Evolutionary conservation across 148 eudicot species (phyloP).

Genomic region (Chenopodium suecicum): DNA sequence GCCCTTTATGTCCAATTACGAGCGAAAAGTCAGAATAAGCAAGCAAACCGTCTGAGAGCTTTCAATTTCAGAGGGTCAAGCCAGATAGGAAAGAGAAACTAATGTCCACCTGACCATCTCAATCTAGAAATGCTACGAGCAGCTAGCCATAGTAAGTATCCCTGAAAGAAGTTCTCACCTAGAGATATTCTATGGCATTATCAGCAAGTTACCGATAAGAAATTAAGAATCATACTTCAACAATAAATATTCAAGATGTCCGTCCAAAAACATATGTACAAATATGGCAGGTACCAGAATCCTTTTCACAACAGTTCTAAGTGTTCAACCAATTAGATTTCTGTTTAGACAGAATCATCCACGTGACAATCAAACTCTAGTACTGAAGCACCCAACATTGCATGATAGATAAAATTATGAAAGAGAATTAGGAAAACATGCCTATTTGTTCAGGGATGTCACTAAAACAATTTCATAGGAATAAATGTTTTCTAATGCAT

Average conservation of each 20-base stretch:
- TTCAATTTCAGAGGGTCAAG: not conserved
- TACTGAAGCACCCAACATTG: no score
- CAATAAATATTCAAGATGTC: not conserved
- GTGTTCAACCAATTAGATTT: not conserved
- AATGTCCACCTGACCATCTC: not conserved
- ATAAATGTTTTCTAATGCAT: not conserved
- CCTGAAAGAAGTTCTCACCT: not conserved
- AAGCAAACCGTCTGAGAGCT: not conserved
- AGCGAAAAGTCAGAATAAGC: not conserved
- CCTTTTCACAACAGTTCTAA: not conserved
- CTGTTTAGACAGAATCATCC: not conserved
- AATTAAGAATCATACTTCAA: no score
- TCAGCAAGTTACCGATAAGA: not conserved
- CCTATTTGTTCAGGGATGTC: not conserved
- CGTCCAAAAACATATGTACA: not conserved
- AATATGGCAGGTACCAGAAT: not conserved
- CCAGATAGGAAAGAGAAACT: not conserved
- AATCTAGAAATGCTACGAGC: not conserved
- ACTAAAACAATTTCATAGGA: not conserved
- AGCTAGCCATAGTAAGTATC: not conserved
- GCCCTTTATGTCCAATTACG: no score
- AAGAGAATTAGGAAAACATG: not conserved
- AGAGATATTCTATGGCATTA: not conserved
- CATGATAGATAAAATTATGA: no score
- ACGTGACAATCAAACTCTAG: not conserved